These are phyloP conservation scores for Gnetum montanum DNA, from an alignment of 75 land plant species.

Conservation along the genomic window DNA sequence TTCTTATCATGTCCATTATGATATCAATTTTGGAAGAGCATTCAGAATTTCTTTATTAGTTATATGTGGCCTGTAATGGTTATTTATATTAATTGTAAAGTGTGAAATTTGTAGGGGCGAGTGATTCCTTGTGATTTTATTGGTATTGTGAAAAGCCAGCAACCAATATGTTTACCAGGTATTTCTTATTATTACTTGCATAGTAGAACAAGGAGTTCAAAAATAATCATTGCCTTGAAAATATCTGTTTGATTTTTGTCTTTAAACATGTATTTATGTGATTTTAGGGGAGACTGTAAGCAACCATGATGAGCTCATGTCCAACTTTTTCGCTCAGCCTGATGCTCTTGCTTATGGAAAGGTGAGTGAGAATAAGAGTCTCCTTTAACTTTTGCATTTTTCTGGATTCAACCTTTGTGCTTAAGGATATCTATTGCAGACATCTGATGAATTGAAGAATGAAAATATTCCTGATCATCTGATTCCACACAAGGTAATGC, in stretches of 20 bases:
- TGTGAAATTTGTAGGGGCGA: slow-evolving; percentile 58
- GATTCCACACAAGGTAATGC: slow-evolving; percentile 82
- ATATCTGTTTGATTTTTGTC: neutral
- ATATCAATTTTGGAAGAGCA: no score
- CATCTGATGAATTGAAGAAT: slow-evolving; percentile 50
- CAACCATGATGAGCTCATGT: slow-evolving; percentile 99
- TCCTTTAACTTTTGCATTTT: slow-evolving; percentile 3
- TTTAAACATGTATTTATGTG: neutral
- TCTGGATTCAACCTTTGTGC: neutral
- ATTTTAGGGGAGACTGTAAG: slow-evolving; percentile 75
- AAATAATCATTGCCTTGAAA: neutral
- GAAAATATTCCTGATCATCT: slow-evolving; percentile 73
- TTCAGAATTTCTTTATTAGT: no score
- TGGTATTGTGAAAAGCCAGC: slow-evolving; percentile 86
- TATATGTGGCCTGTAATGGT: no score
- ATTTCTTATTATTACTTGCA: neutral
- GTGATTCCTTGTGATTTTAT: slow-evolving; percentile 99
- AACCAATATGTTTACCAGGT: slow-evolving; percentile 86
- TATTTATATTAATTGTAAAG: no score
- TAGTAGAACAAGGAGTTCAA: neutral
- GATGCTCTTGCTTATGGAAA: slow-evolving; percentile 99
- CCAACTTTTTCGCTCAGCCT: slow-evolving; percentile 98
- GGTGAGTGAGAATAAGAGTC: slow-evolving; percentile 26
- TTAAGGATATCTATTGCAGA: slow-evolving; percentile 46
- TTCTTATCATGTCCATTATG: no score